phyloP scores from a whole-genome alignment of 2,329 filamentous ascomycete species.

The Balansia obtecta region DNA sequence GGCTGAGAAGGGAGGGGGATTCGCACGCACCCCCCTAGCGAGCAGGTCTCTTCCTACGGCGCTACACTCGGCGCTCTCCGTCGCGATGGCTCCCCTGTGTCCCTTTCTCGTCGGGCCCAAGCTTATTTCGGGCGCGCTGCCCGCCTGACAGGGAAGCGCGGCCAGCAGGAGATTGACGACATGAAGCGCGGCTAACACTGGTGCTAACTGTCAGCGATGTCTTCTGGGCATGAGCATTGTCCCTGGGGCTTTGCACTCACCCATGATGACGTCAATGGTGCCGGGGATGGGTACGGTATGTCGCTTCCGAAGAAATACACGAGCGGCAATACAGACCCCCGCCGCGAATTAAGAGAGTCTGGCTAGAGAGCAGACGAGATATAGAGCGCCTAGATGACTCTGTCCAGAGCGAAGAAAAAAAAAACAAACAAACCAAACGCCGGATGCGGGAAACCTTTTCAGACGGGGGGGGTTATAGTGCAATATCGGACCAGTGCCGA shows the following conservation, averaged over 20 bases:
- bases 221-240: not conserved
- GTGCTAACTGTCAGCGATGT: not conserved
- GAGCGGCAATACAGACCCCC: no score
- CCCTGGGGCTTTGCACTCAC: not conserved
- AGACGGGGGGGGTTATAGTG: not conserved
- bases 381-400: no score
- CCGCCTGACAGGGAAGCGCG: slow-evolving; percentile 3
- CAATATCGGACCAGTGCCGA: not conserved
- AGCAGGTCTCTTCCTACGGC: slow-evolving; percentile 54
- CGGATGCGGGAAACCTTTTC: no score
- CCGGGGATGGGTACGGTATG: not conserved
- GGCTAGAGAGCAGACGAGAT: no score
- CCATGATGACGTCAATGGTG: not conserved
- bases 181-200: not conserved
- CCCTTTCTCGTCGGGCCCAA: slow-evolving; percentile 11
- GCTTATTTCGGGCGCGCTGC: slow-evolving; percentile 11
- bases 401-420: no score
- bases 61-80: slow-evolving; percentile 57
- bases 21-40: slow-evolving; percentile 31
- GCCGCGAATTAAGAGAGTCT: no score
- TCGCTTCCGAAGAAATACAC: no score
- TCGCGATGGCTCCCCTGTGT: slow-evolving; percentile 52
- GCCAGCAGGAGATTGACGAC: slow-evolving; percentile 2
- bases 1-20: not conserved
- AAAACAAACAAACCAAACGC: no score